Evolutionary conservation across 768 basidiomycete genomes (phyloP), one percentile per base, ranked within the genome.

Genomic region (Tubosaeta sp.): DNA sequence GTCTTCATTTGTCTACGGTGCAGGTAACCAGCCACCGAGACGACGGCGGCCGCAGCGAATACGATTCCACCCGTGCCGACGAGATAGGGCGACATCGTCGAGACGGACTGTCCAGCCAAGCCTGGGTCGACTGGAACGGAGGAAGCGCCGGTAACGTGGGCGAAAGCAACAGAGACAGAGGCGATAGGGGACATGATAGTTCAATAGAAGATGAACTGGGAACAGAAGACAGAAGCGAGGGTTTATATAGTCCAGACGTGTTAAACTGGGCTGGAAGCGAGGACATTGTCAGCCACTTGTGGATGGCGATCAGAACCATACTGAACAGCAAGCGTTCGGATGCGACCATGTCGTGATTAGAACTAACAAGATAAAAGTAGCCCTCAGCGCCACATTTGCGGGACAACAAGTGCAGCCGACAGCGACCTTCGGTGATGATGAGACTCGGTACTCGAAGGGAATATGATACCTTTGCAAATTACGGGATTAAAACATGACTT

Each of bases 101-200:
- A 27, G 13, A 36, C 29, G 29, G 47, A 24, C 44, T 53, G 53
- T 4, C 48, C 53, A 31, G 34, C 7, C 2, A 44, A 24, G 16
- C 21, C 47, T 6, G 38, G 39, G 29, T 21, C 46, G 6, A 41
- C 29, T 9, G 31, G 7, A 10, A 9, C 6, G 27, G 2, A 27
- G 27, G 27, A 8, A 27, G 25, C 25, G 25, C 4, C 25, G 25
- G 25, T 27, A 27, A 8, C 25, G 25, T 8, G 25, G 4, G 8
- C 25, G n/a, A 46, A 49, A 22, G 46, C 48, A 50, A 54, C 44
- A 52, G 32, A 31, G 48, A 52, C 44, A 56, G 57, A 36, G 0
- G 59, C 54, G 6, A 63, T 48, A 0, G 62, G 62, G 32, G 62
- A 61, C 62, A 63, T 64, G 51, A 48, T 50, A 2, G 22, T 44